Evolutionary conservation across 352 stramenopile genomes (phyloP).

Genomic region (Phytophthora pistaciae): DNA sequence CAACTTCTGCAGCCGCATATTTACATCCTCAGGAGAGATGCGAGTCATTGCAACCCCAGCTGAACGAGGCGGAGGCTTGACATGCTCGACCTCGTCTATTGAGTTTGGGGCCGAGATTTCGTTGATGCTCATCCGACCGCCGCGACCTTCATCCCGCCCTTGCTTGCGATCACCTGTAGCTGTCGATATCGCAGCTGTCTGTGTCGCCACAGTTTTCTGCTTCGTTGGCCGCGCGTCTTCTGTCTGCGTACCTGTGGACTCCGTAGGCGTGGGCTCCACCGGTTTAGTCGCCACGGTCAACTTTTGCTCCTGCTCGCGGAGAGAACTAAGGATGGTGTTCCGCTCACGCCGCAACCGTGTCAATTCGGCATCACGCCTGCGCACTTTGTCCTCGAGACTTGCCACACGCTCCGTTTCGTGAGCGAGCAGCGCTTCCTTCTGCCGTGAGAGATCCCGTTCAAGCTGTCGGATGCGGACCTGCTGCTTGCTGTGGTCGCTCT

Average conservation of each 20-base stretch:
- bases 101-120: slow-evolving; percentile 35
- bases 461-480: slow-evolving; percentile 67
- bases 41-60: slow-evolving; percentile 7
- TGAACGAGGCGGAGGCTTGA: slow-evolving; percentile 13
- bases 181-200: slow-evolving; percentile 18
- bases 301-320: slow-evolving; percentile 66
- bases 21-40: slow-evolving; percentile 41
- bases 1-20: slow-evolving; percentile 53
- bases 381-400: slow-evolving; percentile 40
- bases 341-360: slow-evolving; percentile 66
- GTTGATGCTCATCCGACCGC: slow-evolving; percentile 42
- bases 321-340: slow-evolving; percentile 64
- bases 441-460: slow-evolving; percentile 65
- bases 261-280: slow-evolving; percentile 11
- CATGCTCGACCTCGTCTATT: slow-evolving; percentile 7
- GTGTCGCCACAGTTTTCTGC: slow-evolving; percentile 23
- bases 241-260: slow-evolving; percentile 33
- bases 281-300: slow-evolving; percentile 19
- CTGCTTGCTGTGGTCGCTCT: slow-evolving; percentile 67
- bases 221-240: not conserved
- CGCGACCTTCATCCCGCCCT: not conserved
- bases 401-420: slow-evolving; percentile 54
- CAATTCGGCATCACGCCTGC: slow-evolving; percentile 64
- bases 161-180: slow-evolving; percentile 1
- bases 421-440: slow-evolving; percentile 49